Conservation (phyloP, 768 basidiomycete species). For the Boletus vinaceobasis region DNA sequence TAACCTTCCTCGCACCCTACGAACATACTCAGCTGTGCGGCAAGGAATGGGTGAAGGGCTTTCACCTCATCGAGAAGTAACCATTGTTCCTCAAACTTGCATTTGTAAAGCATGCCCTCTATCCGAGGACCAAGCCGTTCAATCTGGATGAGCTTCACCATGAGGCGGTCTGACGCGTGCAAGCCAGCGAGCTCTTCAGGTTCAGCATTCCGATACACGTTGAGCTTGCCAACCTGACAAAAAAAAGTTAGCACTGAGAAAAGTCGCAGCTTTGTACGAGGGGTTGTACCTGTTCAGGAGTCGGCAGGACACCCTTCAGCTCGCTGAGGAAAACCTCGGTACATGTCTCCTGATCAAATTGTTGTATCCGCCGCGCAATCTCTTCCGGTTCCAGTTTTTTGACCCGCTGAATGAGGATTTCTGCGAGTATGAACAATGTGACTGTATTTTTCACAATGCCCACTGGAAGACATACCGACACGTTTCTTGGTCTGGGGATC, state of each 20-base stretch:
- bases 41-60: neutral
- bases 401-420: slow-evolving; percentile 89
- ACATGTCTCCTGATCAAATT: slow-evolving; percentile 85
- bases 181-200: slow-evolving; percentile 81
- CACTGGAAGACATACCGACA: slow-evolving; percentile 61
- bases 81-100: slow-evolving; percentile 84
- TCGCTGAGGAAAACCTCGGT: slow-evolving; percentile 88
- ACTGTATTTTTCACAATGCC: neutral
- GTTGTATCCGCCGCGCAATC: slow-evolving; percentile 76
- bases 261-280: neutral
- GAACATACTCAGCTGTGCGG: slow-evolving; percentile 4
- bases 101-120: slow-evolving; percentile 93
- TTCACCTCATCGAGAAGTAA: slow-evolving; percentile 75
- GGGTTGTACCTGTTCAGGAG: slow-evolving; percentile 74
- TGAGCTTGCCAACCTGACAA: slow-evolving; percentile 77
- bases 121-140: slow-evolving; percentile 84
- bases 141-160: slow-evolving; percentile 96
- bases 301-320: slow-evolving; percentile 82
- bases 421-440: slow-evolving; percentile 37
- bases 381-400: slow-evolving; percentile 83
- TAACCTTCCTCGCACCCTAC: slow-evolving; percentile 77
- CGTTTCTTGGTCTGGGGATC: slow-evolving; percentile 90
- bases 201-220: slow-evolving; percentile 83
- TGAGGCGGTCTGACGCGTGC: slow-evolving; percentile 93
- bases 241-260: neutral